Evolutionary conservation across 306 rosid genomes (phyloP).

Genomic region (Mucuna pruriens): DNA sequence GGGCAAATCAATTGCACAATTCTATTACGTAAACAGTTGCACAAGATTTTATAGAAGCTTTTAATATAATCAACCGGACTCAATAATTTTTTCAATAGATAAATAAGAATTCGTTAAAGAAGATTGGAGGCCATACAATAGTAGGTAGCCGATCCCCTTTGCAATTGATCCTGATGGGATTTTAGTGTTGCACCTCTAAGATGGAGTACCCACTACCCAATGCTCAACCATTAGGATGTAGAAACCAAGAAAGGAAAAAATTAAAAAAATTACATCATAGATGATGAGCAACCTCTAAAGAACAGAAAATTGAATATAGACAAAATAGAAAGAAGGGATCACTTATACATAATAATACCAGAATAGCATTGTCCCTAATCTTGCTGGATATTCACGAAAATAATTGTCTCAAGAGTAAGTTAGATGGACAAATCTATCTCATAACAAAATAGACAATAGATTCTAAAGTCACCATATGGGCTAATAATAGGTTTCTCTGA

Average conservation of each 20-base stretch:
- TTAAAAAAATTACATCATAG: background rate
- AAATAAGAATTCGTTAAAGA: background rate
- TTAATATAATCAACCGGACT: background rate
- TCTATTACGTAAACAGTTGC: background rate
- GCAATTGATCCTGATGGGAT: background rate
- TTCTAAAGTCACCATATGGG: slow-evolving; percentile 22
- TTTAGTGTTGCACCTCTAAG: slow-evolving; percentile 2
- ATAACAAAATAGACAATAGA: background rate
- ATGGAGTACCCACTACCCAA: slow-evolving; percentile 13
- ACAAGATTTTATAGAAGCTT: background rate
- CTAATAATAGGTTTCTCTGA: slow-evolving; percentile 19
- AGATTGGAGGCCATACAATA: background rate
- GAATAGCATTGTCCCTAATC: background rate
- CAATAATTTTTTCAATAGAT: background rate
- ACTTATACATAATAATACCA: background rate
- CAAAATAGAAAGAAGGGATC: background rate
- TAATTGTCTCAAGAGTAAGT: background rate
- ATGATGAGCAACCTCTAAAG: slow-evolving; percentile 13
- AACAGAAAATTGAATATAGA: slow-evolving; percentile 17
- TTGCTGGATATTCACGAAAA: background rate
- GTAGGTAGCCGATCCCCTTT: background rate
- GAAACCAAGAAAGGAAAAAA: background rate
- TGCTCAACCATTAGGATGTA: slow-evolving; percentile 8
- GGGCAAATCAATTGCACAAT: background rate
- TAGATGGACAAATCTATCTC: background rate